Conservation (phyloP, 495 filamentous ascomycete species). For the Tuber melanosporum region DNA sequence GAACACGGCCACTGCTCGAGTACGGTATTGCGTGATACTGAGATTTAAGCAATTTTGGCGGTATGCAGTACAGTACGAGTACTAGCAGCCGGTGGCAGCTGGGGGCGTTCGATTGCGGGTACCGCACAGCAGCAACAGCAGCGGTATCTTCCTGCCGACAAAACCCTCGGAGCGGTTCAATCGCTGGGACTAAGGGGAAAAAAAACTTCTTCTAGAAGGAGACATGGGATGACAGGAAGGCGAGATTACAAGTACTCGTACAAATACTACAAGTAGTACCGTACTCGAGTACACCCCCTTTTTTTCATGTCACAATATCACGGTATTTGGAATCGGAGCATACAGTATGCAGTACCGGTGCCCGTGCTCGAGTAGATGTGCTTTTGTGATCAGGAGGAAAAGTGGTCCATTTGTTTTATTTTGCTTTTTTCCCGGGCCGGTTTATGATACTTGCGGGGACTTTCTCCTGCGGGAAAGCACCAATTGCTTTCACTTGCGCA, state of each 20-base stretch:
- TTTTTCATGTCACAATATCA: neutral
- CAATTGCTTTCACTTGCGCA: neutral
- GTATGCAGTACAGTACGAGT: too few relatives aligned
- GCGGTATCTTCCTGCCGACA: neutral
- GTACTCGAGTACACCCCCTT: neutral
- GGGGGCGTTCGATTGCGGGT: too few relatives aligned
- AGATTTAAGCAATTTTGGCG: too few relatives aligned
- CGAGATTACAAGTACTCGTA: neutral
- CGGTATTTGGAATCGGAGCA: neutral
- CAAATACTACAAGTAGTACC: too few relatives aligned
- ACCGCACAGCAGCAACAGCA: neutral
- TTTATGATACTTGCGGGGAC: neutral
- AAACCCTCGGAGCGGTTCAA: neutral
- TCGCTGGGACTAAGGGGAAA: neutral
- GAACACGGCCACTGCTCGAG: too few relatives aligned
- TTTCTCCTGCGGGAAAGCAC: neutral
- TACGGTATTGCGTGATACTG: too few relatives aligned
- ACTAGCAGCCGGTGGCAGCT: too few relatives aligned
- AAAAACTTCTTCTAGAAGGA: conserved; percentile 4
- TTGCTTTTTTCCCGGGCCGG: neutral
- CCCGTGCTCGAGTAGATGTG: neutral
- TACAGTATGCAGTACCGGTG: neutral
- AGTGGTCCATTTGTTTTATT: neutral
- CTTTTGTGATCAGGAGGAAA: neutral
- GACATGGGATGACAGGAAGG: neutral